phyloP scores from a whole-genome alignment of 169 alveolate genomes.

The Besnoitia besnoiti region DNA sequence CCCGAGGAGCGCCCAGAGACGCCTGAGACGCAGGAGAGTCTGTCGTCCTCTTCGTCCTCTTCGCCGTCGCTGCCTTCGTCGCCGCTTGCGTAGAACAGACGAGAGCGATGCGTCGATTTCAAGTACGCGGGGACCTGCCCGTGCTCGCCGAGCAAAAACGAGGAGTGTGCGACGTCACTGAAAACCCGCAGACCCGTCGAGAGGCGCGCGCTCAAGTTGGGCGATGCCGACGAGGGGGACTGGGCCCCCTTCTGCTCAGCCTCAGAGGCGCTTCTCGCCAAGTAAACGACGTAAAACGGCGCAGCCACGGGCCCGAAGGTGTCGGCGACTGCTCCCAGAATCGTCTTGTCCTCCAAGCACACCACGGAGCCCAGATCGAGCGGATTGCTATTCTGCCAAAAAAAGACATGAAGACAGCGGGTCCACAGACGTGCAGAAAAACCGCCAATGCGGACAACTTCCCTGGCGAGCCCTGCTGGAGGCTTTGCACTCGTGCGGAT shows the following conservation, averaged over 20 bases:
- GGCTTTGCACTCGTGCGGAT: too few relatives aligned
- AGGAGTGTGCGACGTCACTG: slow-evolving; percentile 41
- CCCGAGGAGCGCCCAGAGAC: neutral
- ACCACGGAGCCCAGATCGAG: slow-evolving; percentile 52
- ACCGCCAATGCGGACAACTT: too few relatives aligned
- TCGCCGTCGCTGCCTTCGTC: slow-evolving; percentile 24
- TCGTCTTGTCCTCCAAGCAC: slow-evolving; percentile 28
- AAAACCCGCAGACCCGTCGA: slow-evolving; percentile 8
- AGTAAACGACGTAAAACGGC: slow-evolving; percentile 44
- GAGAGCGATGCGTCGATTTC: neutral
- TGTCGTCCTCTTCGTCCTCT: slow-evolving; percentile 15
- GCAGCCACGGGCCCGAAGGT: slow-evolving; percentile 48
- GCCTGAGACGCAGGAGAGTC: slow-evolving; percentile 13
- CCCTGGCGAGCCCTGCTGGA: too few relatives aligned
- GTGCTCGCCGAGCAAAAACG: slow-evolving; percentile 39
- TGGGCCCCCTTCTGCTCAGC: neutral
- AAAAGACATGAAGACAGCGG: neutral
- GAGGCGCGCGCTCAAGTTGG: neutral
- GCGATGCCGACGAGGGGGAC: neutral
- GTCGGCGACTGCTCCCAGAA: slow-evolving; percentile 47
- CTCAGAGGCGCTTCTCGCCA: neutral
- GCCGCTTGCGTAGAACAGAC: neutral
- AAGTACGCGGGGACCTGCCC: slow-evolving; percentile 38
- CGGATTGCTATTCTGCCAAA: slow-evolving; percentile 23
- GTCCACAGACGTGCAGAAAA: too few relatives aligned